A percentile compares a stretch with the other conserved stretches of the same genome.
Evolutionary conservation across 2,329 filamentous ascomycete genomes (phyloP).

Genomic region (Bipolaris zeicola): DNA sequence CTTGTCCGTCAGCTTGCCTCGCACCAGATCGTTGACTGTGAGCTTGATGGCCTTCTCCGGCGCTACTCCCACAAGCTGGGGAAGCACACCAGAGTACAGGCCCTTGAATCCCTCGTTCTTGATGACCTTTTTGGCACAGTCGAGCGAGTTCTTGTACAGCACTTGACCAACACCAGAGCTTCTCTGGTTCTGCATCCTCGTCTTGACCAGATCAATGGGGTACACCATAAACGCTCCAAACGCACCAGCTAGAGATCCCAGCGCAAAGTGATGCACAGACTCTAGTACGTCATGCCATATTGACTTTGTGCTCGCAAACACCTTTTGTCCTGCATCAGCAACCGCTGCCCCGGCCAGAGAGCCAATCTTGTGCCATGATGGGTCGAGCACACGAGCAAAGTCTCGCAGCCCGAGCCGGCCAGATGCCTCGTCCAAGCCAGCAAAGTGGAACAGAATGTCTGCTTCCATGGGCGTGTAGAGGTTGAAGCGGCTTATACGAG

Average conservation of each 20-base stretch:
- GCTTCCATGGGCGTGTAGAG: slow-evolving; percentile 98
- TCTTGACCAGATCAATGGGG: slow-evolving; percentile 98
- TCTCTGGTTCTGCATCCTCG: slow-evolving; percentile 96
- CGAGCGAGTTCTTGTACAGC: slow-evolving; percentile 95
- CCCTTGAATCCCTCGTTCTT: slow-evolving; percentile 89
- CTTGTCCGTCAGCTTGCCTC: slow-evolving; percentile 73
- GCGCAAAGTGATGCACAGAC: slow-evolving; percentile 85
- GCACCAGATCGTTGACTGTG: slow-evolving; percentile 93
- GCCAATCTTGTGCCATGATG: slow-evolving; percentile 79
- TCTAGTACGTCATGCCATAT: slow-evolving; percentile 70
- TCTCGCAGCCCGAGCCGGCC: slow-evolving; percentile 81
- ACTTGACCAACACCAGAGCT: slow-evolving; percentile 76
- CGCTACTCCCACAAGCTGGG: slow-evolving; percentile 96
- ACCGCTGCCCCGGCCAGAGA: slow-evolving; percentile 56
- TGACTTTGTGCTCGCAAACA: slow-evolving; percentile 61
- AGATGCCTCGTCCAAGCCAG: slow-evolving; percentile 86
- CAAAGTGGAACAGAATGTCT: slow-evolving; percentile 98
- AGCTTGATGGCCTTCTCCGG: slow-evolving; percentile 99
- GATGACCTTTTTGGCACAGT: slow-evolving; percentile 92
- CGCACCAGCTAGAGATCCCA: slow-evolving; percentile 89
- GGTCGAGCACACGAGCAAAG: slow-evolving; percentile 93
- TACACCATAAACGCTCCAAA: slow-evolving; percentile 99
- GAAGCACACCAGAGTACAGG: slow-evolving; percentile 91
- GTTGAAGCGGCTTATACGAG: slow-evolving; percentile 88
- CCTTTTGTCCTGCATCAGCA: slow-evolving; percentile 56